Base-by-base conservation (phyloP, 2,329 filamentous ascomycete genomes). In the Aspergillus uvarum region DNA sequence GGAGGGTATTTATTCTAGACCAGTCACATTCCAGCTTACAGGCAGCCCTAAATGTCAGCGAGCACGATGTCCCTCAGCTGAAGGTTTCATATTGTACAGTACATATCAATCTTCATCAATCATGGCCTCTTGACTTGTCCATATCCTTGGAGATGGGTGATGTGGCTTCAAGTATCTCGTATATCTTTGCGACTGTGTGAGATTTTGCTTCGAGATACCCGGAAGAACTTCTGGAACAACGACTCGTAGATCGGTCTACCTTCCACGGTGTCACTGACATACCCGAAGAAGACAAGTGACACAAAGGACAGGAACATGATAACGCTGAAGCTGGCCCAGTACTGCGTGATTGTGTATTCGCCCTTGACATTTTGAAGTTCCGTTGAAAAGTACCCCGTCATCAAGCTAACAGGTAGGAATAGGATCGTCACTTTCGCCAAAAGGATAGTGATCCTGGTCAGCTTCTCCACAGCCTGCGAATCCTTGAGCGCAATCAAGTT, bases 401-500 rank as follows among this genome's bases (percentile, higher is more conserved):
- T 87, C 52, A 92, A 82, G 65, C 84, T 88, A 61, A 92, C 87
- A 0, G 89, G 89, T 58, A 92, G 80, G 76, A 92, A 92, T 54
- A 92, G 79, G 47, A 92, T 89, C 12, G 87, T 90, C 5, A 89
- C 85, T 71, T 92, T 92, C 51, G 88, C 89, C 11, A 92, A 80
- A 5, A 92, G 77, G 4, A 91, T 85, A 3, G 89, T 90, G 63
- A 89, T 87, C 59, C 89, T 81, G 0, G 89, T 91, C 21, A 92
- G 81, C 21, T 87, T 83, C 60, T 90, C 89, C 11, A 91, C 89
- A 4, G 86, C 85, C 64, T 87, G 84, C 0, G 88, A 90, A 72
- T 92, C 88, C 70, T 89, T 91, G 68, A 91, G 86, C 19, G 89
- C 86, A 59, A 89, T 90, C 64, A 92, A 82, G 72, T 89, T 91